Evolutionary conservation across 1,139 yeast species (phyloP), one percentile per base, ranked within the genome.

Genomic region (Debaryomyces coudertii): DNA sequence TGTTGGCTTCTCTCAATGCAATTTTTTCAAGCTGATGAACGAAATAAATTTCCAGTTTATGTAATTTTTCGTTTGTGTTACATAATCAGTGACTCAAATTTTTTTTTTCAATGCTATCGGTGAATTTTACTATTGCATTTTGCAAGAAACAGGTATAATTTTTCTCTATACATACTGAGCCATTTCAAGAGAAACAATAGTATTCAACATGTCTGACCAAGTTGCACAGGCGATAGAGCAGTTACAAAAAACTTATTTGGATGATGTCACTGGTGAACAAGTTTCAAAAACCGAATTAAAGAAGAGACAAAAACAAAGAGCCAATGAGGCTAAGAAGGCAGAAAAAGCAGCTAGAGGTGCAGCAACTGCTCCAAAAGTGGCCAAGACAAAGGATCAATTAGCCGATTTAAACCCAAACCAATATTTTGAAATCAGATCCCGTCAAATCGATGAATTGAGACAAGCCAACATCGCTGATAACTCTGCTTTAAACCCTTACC

Each of bases 221-320:
- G 83, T 79, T 52, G 82, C 84, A 51, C 75, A 82, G 63, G 85
- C 78, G 47, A 70, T 95, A 44, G 97, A 90, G 61, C 83, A 82
- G 59, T 82, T 90, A 56, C 92, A 89, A 68, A 92, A 90, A 78
- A 83, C 89, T 37, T 83, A 90, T 65, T 78, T 93, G 58, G 99
- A 93, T 67, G 97, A 90, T 50, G 95, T 74, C 59, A 92, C 98
- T 53, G 98, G 98, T 43, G 99, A 93, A 73, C 88, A 85, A 71
- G 97, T 93, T 42, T 93, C 99, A 66, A 93, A 93, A 77, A 80
- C 95, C 52, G 99, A 93, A 70, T 83, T 93, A 74, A 93, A 93
- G 80, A 90, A 88, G 79, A 88, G 99, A 76, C 90, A 87, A 73
- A 93, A 93, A 81, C 79, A 78, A 55, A 86, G 99, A 69, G 89